phyloP scores from a whole-genome alignment of 225 moss, liverwort and hornwort species.

The Sphagnum contortum region DNA sequence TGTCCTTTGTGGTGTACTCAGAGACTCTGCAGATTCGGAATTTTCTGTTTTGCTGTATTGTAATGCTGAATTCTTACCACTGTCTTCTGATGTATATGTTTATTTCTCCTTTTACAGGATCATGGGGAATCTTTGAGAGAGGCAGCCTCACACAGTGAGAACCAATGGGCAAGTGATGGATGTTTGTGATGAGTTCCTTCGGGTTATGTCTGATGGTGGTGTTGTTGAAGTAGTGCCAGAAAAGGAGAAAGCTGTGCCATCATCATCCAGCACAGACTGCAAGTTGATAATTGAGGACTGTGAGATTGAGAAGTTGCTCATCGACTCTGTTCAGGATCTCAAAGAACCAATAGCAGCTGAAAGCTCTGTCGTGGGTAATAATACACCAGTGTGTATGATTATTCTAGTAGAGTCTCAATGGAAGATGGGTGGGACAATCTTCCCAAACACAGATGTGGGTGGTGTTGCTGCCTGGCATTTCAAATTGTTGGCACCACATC shows the following conservation, averaged over 20 bases:
- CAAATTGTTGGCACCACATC: too few relatives aligned
- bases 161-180: too few relatives aligned
- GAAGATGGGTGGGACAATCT: constrained; percentile 4
- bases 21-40: too few relatives aligned
- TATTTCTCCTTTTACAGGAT: too few relatives aligned
- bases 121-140: too few relatives aligned
- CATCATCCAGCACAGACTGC: not conserved
- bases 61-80: too few relatives aligned
- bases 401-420: not conserved
- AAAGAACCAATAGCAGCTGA: not conserved
- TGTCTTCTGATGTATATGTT: too few relatives aligned
- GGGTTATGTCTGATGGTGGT: constrained; percentile 5
- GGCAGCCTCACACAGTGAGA: too few relatives aligned
- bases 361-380: constrained; percentile 8
- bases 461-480: too few relatives aligned
- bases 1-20: too few relatives aligned
- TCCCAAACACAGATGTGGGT: too few relatives aligned
- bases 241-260: not conserved
- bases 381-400: constrained; percentile 7
- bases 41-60: too few relatives aligned
- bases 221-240: not conserved
- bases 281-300: constrained; percentile 6
- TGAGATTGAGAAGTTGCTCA: constrained; percentile 5
- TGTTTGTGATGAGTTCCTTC: constrained; percentile 15
- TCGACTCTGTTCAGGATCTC: constrained; percentile 5